A percentile compares a stretch with the other conserved stretches of the same genome.
phyloP scores from a whole-genome alignment of 2,329 filamentous ascomycete genomes.

The Polytolypa hystricis region DNA sequence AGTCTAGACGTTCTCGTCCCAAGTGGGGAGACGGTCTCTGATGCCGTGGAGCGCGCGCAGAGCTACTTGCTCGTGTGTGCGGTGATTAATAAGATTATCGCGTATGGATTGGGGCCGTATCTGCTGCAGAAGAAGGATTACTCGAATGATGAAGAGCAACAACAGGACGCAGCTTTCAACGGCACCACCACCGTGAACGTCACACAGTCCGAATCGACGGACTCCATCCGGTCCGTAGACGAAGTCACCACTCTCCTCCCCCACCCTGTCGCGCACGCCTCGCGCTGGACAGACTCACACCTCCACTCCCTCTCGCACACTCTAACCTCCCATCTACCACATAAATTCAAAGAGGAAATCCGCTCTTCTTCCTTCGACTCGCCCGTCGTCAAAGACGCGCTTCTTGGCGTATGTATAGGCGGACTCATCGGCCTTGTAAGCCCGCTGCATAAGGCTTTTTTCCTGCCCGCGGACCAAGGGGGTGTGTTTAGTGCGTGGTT shows the following conservation, averaged over 20 bases:
- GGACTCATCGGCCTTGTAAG: conserved; percentile 50
- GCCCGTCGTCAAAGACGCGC: conserved; percentile 50
- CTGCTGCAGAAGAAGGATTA: conserved; percentile 37
- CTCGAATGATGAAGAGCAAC: conserved; percentile 14
- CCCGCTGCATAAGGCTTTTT: conserved; percentile 50
- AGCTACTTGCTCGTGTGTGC: conserved; percentile 57
- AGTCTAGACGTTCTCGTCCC: conserved; percentile 41
- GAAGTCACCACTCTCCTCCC: conserved; percentile 45
- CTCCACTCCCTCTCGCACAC: conserved; percentile 20
- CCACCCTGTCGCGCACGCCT: conserved; percentile 15
- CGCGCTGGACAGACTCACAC: conserved; percentile 8
- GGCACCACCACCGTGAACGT: conserved; percentile 16
- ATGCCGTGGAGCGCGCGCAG: conserved; percentile 48
- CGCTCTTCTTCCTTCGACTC: conserved; percentile 34
- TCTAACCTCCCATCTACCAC: conserved; percentile 23
- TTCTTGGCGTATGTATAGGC: conserved; percentile 50
- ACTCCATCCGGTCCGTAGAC: conserved; percentile 16
- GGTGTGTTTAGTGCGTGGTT: conserved; percentile 58
- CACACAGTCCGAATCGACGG: background rate
- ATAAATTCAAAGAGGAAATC: conserved; percentile 22
- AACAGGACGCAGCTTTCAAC: conserved; percentile 12
- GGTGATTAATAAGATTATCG: conserved; percentile 52
- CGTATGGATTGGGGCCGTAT: conserved; percentile 52
- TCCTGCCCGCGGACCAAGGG: conserved; percentile 45
- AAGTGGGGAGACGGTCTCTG: conserved; percentile 31